Evolutionary conservation across 768 basidiomycete genomes (phyloP), one percentile per base, ranked within the genome.

Genomic region (Cytidiella melzeri): DNA sequence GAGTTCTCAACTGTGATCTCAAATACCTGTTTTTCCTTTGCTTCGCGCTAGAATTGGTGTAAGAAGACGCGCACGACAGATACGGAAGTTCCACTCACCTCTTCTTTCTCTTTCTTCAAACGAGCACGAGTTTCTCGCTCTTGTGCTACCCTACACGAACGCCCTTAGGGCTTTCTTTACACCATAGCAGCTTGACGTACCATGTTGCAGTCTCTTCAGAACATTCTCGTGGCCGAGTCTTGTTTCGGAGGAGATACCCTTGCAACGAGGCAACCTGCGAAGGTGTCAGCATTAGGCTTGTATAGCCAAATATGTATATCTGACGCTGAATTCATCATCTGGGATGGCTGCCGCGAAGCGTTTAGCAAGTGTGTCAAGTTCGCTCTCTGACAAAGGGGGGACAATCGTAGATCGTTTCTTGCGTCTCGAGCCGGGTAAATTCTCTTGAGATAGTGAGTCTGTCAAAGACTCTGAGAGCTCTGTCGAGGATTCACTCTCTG

Each of bases 161-260:
- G 9, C 15, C 24, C 11, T 36, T 45, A 7, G 41, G 19, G 23
- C 41, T 5, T 3, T 5, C 18, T 12, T 13, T 30, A 19, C 12
- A 42, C 28, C 15, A 41, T 27, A 47, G 34, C 34, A 38, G 11
- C 24, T n/a, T 15, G 52, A 69, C 30, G 40, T 64, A 72, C 89
- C 92, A 94, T 40, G 80, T 82, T 25, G 65, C 73, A 21, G 86
- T 84, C 63, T 91, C 89, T 4, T 83, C 83, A 7, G 92, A 89
- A 55, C 84, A 87, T 65, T 92, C 87, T 52, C 77, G 76, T 36
- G 90, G 90, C n/a, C 90, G 82, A 11, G 90, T 84, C 76, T 92
- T 91, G 67, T 92, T 92, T 76, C 86, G 87, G 50, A 91, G 73
- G 34, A 92, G 74, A 64, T 92, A 92, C 2, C 90, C 90, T 71